These are phyloP conservation scores for Heterobasidion annosum DNA, from an alignment of 1,284 basidiomycete species.

Conservation along the genomic window DNA sequence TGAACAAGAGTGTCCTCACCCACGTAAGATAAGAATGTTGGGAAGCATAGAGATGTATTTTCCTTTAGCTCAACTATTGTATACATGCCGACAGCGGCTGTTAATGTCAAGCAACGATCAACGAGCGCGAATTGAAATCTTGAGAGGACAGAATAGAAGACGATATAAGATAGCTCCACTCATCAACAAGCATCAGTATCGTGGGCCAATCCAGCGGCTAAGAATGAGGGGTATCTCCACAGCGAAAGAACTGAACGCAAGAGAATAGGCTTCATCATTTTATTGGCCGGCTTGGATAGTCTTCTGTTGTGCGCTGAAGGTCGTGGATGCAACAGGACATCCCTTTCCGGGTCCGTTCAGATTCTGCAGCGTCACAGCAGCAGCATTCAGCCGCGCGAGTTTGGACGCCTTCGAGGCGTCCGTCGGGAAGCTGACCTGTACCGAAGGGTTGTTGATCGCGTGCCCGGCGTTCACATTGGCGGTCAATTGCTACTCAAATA, in stretches of 20 bases:
- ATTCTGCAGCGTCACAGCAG: constrained; percentile 25
- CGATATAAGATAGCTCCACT: no score
- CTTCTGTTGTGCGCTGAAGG: constrained; percentile 19
- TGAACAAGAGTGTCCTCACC: no score
- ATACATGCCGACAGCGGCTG: no score
- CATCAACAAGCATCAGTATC: neutral
- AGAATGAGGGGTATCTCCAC: neutral
- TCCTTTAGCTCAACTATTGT: no score
- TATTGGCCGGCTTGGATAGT: neutral
- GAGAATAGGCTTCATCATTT: neutral
- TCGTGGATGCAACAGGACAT: constrained; percentile 29
- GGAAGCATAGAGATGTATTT: no score
- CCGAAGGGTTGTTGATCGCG: constrained; percentile 15
- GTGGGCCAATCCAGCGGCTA: neutral
- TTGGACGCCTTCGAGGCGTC: constrained; percentile 3
- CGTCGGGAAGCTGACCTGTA: constrained; percentile 1
- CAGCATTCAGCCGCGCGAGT: constrained; percentile 4
- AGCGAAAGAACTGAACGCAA: neutral
- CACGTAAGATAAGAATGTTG: no score
- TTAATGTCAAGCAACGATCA: no score
- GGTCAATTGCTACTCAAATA: constrained; percentile 4
- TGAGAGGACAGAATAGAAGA: neutral
- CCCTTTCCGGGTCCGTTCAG: constrained; percentile 28
- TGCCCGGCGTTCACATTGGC: constrained; percentile 17
- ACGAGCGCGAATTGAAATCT: no score